A percentile compares a stretch with the other conserved stretches of the same genome.
Conservation (phyloP, 1,139 yeast genomes). For the Hanseniaspora gamundiae region DNA sequence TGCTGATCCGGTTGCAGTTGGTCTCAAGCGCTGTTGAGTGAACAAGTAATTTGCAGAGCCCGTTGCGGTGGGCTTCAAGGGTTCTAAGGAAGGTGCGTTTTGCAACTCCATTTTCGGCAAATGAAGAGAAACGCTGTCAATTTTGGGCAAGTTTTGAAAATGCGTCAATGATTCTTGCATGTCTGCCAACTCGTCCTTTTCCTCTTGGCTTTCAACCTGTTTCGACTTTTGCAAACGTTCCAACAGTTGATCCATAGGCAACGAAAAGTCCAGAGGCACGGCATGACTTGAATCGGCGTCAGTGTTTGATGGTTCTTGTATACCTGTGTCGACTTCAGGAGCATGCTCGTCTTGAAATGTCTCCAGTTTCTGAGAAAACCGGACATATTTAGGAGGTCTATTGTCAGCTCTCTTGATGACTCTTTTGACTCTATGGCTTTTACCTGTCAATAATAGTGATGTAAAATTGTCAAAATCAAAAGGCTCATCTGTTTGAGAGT, state of each 20-base stretch:
- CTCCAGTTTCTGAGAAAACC: slow-evolving; percentile 55
- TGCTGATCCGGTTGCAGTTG: slow-evolving; percentile 8
- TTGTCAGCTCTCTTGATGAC: slow-evolving; percentile 26
- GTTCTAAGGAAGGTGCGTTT: slow-evolving; percentile 17
- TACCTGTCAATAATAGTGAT: slow-evolving; percentile 61
- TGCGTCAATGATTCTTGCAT: slow-evolving; percentile 58
- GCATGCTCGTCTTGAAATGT: slow-evolving; percentile 28
- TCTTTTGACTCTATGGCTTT: slow-evolving; percentile 31
- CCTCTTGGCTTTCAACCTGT: slow-evolving; percentile 26
- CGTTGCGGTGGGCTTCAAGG: slow-evolving; percentile 40
- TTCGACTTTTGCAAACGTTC: slow-evolving; percentile 30
- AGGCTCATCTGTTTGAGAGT: slow-evolving; percentile 16
- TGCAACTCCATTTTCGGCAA: slow-evolving; percentile 38
- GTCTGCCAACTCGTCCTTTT: slow-evolving; percentile 47
- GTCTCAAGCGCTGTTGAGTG: slow-evolving; percentile 1
- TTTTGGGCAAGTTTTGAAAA: slow-evolving; percentile 48
- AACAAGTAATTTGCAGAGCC: slow-evolving; percentile 34
- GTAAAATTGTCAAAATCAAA: slow-evolving; percentile 67
- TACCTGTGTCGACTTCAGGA: slow-evolving; percentile 22
- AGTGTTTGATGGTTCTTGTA: too few relatives aligned
- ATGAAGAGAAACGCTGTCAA: slow-evolving; percentile 51
- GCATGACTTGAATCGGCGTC: slow-evolving; percentile 4
- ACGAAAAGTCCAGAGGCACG: slow-evolving; percentile 38
- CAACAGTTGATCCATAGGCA: slow-evolving; percentile 66
- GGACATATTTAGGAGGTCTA: slow-evolving; percentile 41